A percentile compares a stretch with the other conserved stretches of the same genome.
These are phyloP conservation scores for Beauveria caledonica DNA, from an alignment of 2,329 filamentous ascomycete species.

Conservation along the genomic window DNA sequence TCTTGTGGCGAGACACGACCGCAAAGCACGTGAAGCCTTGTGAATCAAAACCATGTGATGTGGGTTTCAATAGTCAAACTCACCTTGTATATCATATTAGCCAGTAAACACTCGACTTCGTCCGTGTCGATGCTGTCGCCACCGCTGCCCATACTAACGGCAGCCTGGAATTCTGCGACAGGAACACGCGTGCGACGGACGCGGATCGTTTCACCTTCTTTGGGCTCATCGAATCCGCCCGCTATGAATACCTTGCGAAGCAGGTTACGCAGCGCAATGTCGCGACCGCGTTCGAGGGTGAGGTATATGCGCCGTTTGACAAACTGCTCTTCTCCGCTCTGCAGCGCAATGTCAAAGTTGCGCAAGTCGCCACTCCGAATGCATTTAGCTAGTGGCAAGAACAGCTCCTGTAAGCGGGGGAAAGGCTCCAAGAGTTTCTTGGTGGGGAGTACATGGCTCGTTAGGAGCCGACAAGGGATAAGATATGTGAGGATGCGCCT, in stretches of 20 bases:
- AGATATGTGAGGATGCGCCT: constrained; percentile 91
- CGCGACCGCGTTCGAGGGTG: constrained; percentile 83
- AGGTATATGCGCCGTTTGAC: constrained; percentile 91
- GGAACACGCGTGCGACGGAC: constrained; percentile 70
- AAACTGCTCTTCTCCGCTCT: constrained; percentile 81
- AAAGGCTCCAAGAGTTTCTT: constrained; percentile 62
- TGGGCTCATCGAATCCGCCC: constrained; percentile 71
- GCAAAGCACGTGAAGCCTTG: background rate
- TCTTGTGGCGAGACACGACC: background rate
- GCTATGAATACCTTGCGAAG: constrained; percentile 84
- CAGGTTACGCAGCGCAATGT: constrained; percentile 85
- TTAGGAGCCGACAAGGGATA: constrained; percentile 87
- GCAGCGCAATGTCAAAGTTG: constrained; percentile 75
- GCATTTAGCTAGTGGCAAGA: constrained; percentile 66
- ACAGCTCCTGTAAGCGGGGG: constrained; percentile 67
- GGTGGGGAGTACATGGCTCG: constrained; percentile 75
- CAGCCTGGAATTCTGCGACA: constrained; percentile 75
- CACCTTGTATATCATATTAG: constrained; percentile 98
- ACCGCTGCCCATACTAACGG: constrained; percentile 64
- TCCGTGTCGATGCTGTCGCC: constrained; percentile 67
- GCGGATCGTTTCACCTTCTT: constrained; percentile 55
- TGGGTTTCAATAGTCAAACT: constrained; percentile 14
- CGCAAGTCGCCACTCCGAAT: constrained; percentile 77
- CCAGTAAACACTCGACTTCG: constrained; percentile 89
- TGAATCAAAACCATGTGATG: background rate